Evolutionary conservation across 2,329 filamentous ascomycete genomes (phyloP), one percentile per base, ranked within the genome.

Genomic region (Dactylellina haptotyla): DNA sequence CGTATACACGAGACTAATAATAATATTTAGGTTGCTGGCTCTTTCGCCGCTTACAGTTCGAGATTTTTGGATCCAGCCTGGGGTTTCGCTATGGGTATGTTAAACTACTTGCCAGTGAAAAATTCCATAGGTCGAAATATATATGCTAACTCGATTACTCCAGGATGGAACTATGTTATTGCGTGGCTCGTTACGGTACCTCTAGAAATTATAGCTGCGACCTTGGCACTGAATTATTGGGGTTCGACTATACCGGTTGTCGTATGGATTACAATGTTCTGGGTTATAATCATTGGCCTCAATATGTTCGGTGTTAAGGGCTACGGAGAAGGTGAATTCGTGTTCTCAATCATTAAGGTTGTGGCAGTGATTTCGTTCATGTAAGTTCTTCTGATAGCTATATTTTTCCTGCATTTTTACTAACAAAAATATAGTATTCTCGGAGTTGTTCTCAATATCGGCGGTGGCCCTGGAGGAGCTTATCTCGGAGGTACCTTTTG

Each of bases 51-150:
- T 5, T 97, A 93, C 82, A 95, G 93, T 16, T 97, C 92, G 28
- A 88, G 94, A 16, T 97, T 98, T 78, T 82, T 98, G 16, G 93
- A 97, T 79, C 94, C 93, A 0, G 93, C 93, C 0, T 97, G 92
- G 92, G 93, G 93, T 0, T 96, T 96, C 79, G 91, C 92, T 50
- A 96, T 97, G 91, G 93, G 92, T 72, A 59, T 14, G 54, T 54
- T 30, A 3, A 23, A 1, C 14, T n/a, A n/a, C 9, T 37, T 37
- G 14, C 96, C 92, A 92, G 96, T 96, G 85, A 91, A 80, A 81
- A 87, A 84, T 20, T 26, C n/a, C n/a, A n/a, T n/a, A n/a, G n/a
- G n/a, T 26, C 30, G 20, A 9, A 6, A 53, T 28, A 0, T 23
- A 16, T 51, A 0, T n/a, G 53, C 57, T 62, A 56, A 61, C 34